phyloP scores from a whole-genome alignment of 768 basidiomycete species.

The Mrakia gelida region DNA sequence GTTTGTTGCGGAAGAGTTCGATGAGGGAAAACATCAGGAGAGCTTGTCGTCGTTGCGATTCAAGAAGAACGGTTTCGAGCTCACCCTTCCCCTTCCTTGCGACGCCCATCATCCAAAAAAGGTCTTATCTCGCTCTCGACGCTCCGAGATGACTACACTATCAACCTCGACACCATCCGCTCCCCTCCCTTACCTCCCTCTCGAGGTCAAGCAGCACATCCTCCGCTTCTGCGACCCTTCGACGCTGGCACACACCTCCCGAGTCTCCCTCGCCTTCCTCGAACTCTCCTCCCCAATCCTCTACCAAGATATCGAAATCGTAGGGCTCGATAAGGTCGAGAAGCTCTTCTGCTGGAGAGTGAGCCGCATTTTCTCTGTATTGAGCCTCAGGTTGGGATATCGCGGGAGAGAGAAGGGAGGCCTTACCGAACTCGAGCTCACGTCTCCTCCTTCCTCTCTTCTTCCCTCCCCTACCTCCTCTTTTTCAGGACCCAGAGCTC shows the following conservation, averaged over 20 bases:
- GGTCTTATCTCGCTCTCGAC: too few relatives aligned
- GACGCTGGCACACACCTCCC: background rate
- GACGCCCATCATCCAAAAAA: too few relatives aligned
- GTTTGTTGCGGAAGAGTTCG: slow-evolving; percentile 3
- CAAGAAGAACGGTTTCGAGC: too few relatives aligned
- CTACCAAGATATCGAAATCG: background rate
- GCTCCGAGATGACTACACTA: too few relatives aligned
- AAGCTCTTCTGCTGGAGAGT: background rate
- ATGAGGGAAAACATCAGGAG: background rate
- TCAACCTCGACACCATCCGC: too few relatives aligned
- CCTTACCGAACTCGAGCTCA: background rate
- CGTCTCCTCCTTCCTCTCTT: background rate
- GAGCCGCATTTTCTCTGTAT: background rate
- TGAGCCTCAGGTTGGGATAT: background rate
- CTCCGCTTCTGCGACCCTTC: background rate
- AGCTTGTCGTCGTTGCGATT: too few relatives aligned
- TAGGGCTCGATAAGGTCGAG: background rate
- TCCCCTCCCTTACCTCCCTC: background rate
- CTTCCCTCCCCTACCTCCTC: background rate
- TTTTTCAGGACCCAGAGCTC: too few relatives aligned
- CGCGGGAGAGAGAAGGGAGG: background rate
- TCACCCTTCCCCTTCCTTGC: too few relatives aligned
- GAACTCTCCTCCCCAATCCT: background rate
- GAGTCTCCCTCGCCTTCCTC: background rate
- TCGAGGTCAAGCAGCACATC: background rate